These are phyloP conservation scores for Colletotrichum camelliae DNA, from an alignment of 2,329 filamentous ascomycete species.

Conservation along the genomic window DNA sequence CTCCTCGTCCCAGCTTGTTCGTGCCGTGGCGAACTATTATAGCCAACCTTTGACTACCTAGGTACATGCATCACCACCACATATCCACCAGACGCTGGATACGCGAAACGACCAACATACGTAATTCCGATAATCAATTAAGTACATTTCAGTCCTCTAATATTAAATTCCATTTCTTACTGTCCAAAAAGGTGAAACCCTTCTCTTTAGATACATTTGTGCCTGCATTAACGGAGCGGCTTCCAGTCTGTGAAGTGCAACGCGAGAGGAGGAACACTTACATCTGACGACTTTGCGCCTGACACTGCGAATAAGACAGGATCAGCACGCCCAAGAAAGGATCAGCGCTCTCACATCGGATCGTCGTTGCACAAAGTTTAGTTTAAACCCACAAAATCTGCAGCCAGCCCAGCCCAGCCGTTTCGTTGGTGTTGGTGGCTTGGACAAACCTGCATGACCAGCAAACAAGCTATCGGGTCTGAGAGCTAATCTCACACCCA, in stretches of 20 bases:
- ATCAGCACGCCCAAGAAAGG: background rate
- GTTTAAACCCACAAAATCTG: background rate
- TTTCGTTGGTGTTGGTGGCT: background rate
- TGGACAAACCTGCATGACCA: background rate
- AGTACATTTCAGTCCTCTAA: background rate
- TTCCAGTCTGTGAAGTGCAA: background rate
- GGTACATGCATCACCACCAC: background rate
- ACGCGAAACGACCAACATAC: background rate
- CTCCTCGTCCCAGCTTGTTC: background rate
- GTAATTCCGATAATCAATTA: accelerated
- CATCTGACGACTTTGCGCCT: background rate
- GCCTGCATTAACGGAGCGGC: background rate
- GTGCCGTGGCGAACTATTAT: too few relatives aligned
- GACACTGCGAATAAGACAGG: background rate
- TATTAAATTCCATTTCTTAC: background rate
- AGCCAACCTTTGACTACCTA: background rate
- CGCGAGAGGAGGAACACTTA: background rate
- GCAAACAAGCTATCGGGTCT: background rate
- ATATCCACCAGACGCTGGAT: background rate
- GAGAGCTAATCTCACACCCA: background rate
- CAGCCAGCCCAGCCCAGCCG: background rate
- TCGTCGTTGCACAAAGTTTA: background rate
- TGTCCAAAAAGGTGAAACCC: too few relatives aligned
- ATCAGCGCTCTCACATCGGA: background rate
- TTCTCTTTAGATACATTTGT: background rate